A percentile compares a stretch with the other conserved stretches of the same genome.
phyloP scores from a whole-genome alignment of 345 rosid genomes.

The Eucalyptus brandiana region DNA sequence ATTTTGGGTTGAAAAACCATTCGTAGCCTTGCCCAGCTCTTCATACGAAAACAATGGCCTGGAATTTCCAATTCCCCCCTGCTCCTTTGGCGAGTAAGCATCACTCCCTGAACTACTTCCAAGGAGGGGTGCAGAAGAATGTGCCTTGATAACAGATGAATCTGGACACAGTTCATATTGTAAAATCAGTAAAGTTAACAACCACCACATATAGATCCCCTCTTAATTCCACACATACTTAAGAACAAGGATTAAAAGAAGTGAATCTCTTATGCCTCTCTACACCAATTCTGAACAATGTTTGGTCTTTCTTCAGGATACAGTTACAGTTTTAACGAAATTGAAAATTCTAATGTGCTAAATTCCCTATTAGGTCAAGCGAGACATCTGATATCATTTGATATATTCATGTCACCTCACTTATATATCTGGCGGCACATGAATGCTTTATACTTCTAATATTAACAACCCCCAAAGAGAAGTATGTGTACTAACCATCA shows the following conservation, averaged over 20 bases:
- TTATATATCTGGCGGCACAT: neutral
- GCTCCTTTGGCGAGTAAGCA: slow-evolving; percentile 33
- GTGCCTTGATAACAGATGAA: slow-evolving; percentile 28
- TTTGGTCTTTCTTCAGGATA: neutral
- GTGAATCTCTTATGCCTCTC: neutral
- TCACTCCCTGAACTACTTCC: slow-evolving; percentile 57
- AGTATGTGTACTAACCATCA: neutral
- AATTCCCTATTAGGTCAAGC: neutral
- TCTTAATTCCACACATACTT: neutral
- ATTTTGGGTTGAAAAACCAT: slow-evolving; percentile 69
- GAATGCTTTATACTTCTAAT: neutral
- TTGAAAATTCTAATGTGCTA: neutral
- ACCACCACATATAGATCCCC: neutral
- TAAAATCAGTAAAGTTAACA: neutral
- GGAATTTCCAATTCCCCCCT: slow-evolving; percentile 69
- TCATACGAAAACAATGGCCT: slow-evolving; percentile 61
- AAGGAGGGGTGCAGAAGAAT: slow-evolving; percentile 56
- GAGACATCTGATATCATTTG: neutral
- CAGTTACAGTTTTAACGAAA: neutral
- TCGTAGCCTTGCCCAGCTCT: slow-evolving; percentile 59
- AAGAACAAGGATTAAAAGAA: neutral
- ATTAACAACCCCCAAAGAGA: neutral
- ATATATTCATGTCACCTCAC: neutral
- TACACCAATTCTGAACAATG: neutral
- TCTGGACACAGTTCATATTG: slow-evolving; percentile 27